Base-by-base conservation (phyloP, 305 asterid genomes). In the Fraxinus xanthoxyloides region DNA sequence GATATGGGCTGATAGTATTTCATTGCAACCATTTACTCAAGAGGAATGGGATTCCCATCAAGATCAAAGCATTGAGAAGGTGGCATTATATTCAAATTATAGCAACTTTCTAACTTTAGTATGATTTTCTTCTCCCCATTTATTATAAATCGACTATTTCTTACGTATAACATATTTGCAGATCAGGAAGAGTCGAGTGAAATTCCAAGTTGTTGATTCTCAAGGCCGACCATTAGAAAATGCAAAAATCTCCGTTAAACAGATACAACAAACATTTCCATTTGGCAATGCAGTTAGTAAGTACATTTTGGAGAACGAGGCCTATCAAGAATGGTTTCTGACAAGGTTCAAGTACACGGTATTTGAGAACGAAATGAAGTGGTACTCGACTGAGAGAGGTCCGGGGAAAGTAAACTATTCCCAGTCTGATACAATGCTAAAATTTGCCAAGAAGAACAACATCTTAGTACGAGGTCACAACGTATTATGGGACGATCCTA, bases 41-140 rank as follows among this genome's bases (percentile, higher is more conserved):
- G 78, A 88, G 75, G 91, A 91, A 48, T 92, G 97, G 95, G 72
- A 78, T 75, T 85, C 90, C 9, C 95, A 93, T 77, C 97, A 88
- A 72, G 85, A 82, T 23, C 59, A 85, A n/a, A 86, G 79, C 89
- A 59, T 85, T 73, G 87, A 89, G 38, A 87, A 87, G 94, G 97
- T 92, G 65, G 9, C 13, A 24, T n/a, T 38, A 56, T 7, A 12
- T 31, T 61, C 38, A 48, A 15, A 46, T 24, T 48, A 7, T 12
- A 3, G 12, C 34, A 34, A 43, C 17, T 30, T 17, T 6, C 24
- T 3, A 17, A n/a, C 7, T n/a, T 0, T 8, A 19, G 36, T 4
- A 38, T 38, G 59, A 21, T 24, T 38, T 12, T 75, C 61, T 43
- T 75, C 65, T 56, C 65, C 65, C 65, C 65, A 56, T 56, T 56